phyloP scores from a whole-genome alignment of 306 rosid species.

The Vigna angularis region DNA sequence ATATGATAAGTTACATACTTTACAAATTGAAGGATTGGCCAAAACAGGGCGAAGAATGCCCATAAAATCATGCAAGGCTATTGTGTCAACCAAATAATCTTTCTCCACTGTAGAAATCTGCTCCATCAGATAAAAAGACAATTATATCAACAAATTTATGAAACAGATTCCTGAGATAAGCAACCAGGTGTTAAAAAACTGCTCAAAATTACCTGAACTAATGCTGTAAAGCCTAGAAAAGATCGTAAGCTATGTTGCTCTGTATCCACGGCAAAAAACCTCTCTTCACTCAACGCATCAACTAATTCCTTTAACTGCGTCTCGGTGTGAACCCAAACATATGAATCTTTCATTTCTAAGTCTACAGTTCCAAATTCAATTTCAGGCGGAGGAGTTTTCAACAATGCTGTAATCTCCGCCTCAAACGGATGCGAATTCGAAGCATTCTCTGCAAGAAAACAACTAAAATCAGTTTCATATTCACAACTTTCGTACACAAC shows the following conservation, averaged over 20 bases:
- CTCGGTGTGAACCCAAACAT: conserved; percentile 79
- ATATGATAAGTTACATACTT: conserved; percentile 62
- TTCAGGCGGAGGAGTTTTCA: conserved; percentile 54
- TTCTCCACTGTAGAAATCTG: conserved; percentile 79
- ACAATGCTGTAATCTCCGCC: conserved; percentile 61
- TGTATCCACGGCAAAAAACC: conserved; percentile 79
- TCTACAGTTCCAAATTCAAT: conserved; percentile 47
- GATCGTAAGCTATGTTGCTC: conserved; percentile 87
- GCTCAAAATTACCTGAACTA: conserved; percentile 65
- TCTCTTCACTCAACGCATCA: conserved; percentile 61
- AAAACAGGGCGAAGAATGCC: conserved; percentile 73
- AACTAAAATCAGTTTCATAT: conserved; percentile 24
- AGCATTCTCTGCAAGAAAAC: conserved; percentile 52
- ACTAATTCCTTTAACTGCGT: conserved; percentile 63
- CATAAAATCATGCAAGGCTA: conserved; percentile 85
- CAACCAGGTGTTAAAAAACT: conserved; percentile 1
- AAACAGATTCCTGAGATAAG: conserved; percentile 8
- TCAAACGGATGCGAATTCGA: conserved; percentile 72
- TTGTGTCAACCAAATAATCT: conserved; percentile 91
- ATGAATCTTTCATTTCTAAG: conserved; percentile 57
- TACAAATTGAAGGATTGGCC: conserved; percentile 76
- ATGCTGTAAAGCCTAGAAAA: conserved; percentile 86
- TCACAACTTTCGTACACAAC: conserved; percentile 29
- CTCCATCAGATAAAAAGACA: conserved; percentile 25
- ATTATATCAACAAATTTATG: conserved; percentile 14